Conservation (phyloP, 495 filamentous ascomycete species). For the Penicillium verhagenii region DNA sequence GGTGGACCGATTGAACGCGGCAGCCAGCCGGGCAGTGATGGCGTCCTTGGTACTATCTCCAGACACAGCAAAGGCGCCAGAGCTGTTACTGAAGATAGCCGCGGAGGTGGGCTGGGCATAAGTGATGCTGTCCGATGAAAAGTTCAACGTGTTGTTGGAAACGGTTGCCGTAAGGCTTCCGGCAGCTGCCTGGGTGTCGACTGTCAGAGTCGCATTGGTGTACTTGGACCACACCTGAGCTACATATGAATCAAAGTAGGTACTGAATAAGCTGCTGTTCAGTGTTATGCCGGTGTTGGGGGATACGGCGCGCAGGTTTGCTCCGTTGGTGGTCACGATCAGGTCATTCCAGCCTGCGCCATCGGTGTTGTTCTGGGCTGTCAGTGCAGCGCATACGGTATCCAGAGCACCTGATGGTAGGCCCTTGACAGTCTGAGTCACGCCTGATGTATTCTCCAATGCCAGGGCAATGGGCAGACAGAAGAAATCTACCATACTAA, state of each 20-base stretch:
- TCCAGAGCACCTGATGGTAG: conserved; percentile 57
- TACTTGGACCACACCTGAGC: conserved; percentile 64
- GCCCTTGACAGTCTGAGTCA: conserved; percentile 56
- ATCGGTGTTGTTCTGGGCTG: conserved; percentile 52
- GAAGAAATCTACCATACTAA: conserved; percentile 74
- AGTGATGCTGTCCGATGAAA: conserved; percentile 42
- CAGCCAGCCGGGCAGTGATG: conserved; percentile 64
- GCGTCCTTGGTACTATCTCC: conserved; percentile 46
- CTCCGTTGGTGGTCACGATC: conserved; percentile 50
- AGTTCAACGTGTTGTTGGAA: conserved; percentile 45
- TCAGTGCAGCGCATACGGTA: conserved; percentile 51
- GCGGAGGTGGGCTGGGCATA: conserved; percentile 57
- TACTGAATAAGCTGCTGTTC: conserved; percentile 55
- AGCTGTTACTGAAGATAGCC: conserved; percentile 71
- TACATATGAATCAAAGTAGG: conserved; percentile 65
- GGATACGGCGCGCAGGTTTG: conserved; percentile 59
- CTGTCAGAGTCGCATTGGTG: conserved; percentile 40
- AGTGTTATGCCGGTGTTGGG: conserved; percentile 62
- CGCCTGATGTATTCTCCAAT: conserved; percentile 53
- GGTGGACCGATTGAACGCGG: conserved; percentile 67
- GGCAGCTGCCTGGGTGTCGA: conserved; percentile 62
- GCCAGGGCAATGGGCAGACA: conserved; percentile 62
- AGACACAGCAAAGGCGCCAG: conserved; percentile 62
- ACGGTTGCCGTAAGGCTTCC: conserved; percentile 55
- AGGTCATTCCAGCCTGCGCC: conserved; percentile 63